phyloP scores from a whole-genome alignment of 768 basidiomycete genomes.

The Auriculariales sp. region DNA sequence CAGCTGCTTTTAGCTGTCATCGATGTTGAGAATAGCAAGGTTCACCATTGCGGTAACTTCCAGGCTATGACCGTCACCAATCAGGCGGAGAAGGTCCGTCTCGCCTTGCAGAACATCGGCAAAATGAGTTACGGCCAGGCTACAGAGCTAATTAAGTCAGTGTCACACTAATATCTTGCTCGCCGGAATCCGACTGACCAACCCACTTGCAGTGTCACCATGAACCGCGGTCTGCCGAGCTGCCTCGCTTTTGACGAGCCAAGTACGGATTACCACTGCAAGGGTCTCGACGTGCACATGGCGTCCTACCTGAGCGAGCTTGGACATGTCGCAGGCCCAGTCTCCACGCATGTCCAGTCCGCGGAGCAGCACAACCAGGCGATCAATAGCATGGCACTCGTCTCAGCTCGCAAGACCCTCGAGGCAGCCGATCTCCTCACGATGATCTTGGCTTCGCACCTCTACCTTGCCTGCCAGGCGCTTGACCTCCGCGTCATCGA shows the following conservation, averaged over 20 bases:
- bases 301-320: conserved; percentile 13
- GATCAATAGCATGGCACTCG: conserved; percentile 15
- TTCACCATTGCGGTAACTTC: conserved; percentile 12
- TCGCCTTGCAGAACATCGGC: conserved; percentile 14
- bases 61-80: conserved; percentile 12
- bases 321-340: conserved; percentile 15
- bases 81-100: conserved; percentile 13
- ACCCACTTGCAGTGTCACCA: too few relatives aligned
- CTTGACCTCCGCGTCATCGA: conserved; percentile 16
- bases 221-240: conserved; percentile 17
- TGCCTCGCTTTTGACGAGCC: conserved; percentile 6
- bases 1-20: neutral
- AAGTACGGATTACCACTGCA: conserved; percentile 14
- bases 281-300: conserved; percentile 15
- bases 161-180: neutral
- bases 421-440: conserved; percentile 14
- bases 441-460: conserved; percentile 13
- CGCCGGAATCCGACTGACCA: neutral
- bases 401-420: conserved; percentile 14
- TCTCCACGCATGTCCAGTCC: conserved; percentile 13
- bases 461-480: conserved; percentile 15
- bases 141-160: conserved; percentile 14
- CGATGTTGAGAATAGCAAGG: neutral
- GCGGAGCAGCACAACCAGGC: conserved; percentile 19
- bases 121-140: conserved; percentile 12